These are phyloP conservation scores for Musa troglodytarum DNA, from an alignment of 176 grass and related monocot genomes.

Conservation along the genomic window DNA sequence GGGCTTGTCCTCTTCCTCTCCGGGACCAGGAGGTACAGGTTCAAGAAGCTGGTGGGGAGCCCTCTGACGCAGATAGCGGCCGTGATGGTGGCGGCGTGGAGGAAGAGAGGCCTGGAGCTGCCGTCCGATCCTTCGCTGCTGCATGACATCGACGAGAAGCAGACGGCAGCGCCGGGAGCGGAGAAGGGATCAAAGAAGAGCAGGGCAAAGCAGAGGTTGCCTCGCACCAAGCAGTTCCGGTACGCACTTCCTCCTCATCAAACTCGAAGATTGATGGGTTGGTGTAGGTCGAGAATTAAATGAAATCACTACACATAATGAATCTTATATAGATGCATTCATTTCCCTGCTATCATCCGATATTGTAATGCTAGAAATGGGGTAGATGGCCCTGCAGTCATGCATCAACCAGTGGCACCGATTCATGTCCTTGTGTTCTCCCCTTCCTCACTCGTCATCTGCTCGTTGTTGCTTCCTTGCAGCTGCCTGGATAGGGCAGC, in stretches of 20 bases:
- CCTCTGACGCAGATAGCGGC: constrained; percentile 74
- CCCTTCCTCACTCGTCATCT: background rate
- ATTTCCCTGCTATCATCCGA: no score
- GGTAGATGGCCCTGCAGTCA: no score
- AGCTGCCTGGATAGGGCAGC: constrained; percentile 20
- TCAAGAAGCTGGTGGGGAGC: constrained; percentile 88
- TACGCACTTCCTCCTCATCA: constrained; percentile 12
- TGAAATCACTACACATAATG: no score
- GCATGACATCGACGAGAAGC: constrained; percentile 31
- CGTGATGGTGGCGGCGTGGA: constrained; percentile 54
- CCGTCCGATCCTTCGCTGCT: constrained; percentile 54
- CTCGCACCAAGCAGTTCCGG: constrained; percentile 73
- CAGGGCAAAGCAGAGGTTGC: constrained; percentile 44
- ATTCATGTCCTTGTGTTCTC: no score
- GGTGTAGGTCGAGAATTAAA: no score
- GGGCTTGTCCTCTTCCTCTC: constrained; percentile 52
- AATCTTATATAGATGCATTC: no score
- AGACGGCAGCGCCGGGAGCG: constrained; percentile 28
- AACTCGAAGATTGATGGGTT: no score
- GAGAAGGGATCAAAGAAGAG: constrained; percentile 22
- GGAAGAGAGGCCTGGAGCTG: constrained; percentile 45
- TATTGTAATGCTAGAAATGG: no score
- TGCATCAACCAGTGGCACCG: no score
- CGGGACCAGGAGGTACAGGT: constrained; percentile 56
- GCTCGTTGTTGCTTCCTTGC: background rate